Base-by-base conservation (phyloP, 2,329 filamentous ascomycete genomes). In the Mariannaea sp. region DNA sequence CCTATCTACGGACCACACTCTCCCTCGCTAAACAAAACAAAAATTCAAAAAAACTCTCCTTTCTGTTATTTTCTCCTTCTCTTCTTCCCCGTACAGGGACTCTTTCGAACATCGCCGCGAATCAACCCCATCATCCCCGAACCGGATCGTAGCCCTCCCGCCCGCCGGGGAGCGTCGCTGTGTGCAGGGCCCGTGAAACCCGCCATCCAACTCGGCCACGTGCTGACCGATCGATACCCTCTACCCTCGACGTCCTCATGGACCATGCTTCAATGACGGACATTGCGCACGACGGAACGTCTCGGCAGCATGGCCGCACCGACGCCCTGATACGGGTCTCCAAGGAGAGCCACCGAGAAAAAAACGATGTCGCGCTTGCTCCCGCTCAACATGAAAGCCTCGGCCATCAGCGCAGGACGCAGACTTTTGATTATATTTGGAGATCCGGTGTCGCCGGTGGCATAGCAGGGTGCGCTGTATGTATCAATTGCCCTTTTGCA, bases 401-500 rank as follows among this genome's bases (percentile, higher is more conserved):
- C 63, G 70, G 79, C 51, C 71, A 76, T 22, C 72, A 75, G 60
- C 68, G 72, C 57, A 77, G 77, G 59, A 80, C 80, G 64, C 85
- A 87, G 69, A 94, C 87, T 69, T 76, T 88, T 60, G 89, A 96
- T 64, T 97, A 97, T 73, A 77, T 94, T 36, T 80, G 91, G 73
- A 85, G 90, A 64, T 94, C 89, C 57, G 90, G 90, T 27, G 75
- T 96, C 26, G 93, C 94, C 2, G 94, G 94, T 41, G 94, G 94
- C 13, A 62, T 97, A 54, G 94, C 94, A 47, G 94, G 93, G 61
- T 96, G 92, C 76, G 92, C 90, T 61, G 92, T 96, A 84, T 66
- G 88, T 79, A 55, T 53, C 24, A 32, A 20, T 19, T n/a, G 26
- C 14, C 16, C 16, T n/a, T n/a, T n/a, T 22, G 38, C 24, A 26